phyloP scores from a whole-genome alignment of 768 basidiomycete genomes.

The Leucocoprinus leucothites region DNA sequence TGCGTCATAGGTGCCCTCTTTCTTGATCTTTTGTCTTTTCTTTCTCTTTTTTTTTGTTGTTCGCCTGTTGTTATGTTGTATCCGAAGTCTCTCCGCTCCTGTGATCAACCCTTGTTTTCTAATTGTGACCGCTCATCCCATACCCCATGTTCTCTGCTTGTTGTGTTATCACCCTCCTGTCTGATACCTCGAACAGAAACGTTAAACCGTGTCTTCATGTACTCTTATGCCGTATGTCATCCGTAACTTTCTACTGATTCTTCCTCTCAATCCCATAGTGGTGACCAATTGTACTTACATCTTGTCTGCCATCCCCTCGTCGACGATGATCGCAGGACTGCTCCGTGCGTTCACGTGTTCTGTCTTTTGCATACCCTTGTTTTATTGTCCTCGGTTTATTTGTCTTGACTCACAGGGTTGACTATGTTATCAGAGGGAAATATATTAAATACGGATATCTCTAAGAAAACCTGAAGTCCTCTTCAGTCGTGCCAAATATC shows the following conservation, averaged over 20 bases:
- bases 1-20: conserved; percentile 6
- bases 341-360: too few species aligned
- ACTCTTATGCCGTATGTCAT: neutral
- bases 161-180: too few species aligned
- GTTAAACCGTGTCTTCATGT: neutral
- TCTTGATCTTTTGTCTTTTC: neutral
- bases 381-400: too few species aligned
- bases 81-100: neutral
- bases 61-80: neutral
- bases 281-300: neutral
- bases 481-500: too few species aligned
- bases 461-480: too few species aligned
- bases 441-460: too few species aligned
- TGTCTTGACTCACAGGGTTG: too few species aligned
- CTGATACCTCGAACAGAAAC: neutral
- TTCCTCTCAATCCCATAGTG: neutral
- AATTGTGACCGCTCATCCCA: neutral
- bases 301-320: neutral
- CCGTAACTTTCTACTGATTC: neutral
- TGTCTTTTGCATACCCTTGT: too few species aligned
- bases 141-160: neutral
- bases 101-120: neutral
- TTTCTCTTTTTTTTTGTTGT: neutral
- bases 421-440: too few species aligned
- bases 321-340: too few species aligned